phyloP scores from a whole-genome alignment of 768 basidiomycete species.

The Termitomyces sp. region DNA sequence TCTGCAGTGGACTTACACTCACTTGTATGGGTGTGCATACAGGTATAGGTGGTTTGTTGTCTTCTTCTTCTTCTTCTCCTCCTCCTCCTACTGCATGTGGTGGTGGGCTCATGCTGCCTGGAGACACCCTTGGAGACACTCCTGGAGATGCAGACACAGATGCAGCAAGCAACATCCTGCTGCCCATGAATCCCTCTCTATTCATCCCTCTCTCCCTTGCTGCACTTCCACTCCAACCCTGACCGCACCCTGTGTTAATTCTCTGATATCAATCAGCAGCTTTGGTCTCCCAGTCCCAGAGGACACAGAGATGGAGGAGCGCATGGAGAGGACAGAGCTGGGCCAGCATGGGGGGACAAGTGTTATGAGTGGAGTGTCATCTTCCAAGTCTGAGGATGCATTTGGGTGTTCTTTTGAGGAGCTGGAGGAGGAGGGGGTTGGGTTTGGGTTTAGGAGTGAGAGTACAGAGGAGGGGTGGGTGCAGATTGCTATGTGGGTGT shows the following conservation, averaged over 20 bases:
- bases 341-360: constrained; percentile 63
- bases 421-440: neutral
- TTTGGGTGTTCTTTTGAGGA: too few relatives aligned
- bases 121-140: too few relatives aligned
- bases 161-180: constrained; percentile 25
- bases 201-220: constrained; percentile 18
- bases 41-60: constrained; percentile 9
- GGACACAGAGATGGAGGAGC: constrained; percentile 31
- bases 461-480: neutral
- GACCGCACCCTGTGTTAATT: constrained; percentile 26
- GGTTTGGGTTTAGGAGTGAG: too few relatives aligned
- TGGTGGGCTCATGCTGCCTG: too few relatives aligned
- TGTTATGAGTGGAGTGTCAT: constrained; percentile 62
- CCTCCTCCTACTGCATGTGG: neutral
- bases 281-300: constrained; percentile 21
- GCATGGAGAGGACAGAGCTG: constrained; percentile 48
- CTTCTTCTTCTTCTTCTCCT: constrained; percentile 3
- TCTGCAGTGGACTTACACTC: constrained; percentile 27
- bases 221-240: too few relatives aligned
- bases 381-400: constrained; percentile 30
- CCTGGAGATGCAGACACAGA: neutral
- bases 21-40: constrained; percentile 14
- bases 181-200: constrained; percentile 36
- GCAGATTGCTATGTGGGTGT: neutral
- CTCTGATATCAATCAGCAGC: constrained; percentile 51